Percentiles rank a stretch among this genome's conserved stretches.
These are phyloP conservation scores for Kazachstania taianensis DNA, from an alignment of 805 yeast species.

Conservation along the genomic window DNA sequence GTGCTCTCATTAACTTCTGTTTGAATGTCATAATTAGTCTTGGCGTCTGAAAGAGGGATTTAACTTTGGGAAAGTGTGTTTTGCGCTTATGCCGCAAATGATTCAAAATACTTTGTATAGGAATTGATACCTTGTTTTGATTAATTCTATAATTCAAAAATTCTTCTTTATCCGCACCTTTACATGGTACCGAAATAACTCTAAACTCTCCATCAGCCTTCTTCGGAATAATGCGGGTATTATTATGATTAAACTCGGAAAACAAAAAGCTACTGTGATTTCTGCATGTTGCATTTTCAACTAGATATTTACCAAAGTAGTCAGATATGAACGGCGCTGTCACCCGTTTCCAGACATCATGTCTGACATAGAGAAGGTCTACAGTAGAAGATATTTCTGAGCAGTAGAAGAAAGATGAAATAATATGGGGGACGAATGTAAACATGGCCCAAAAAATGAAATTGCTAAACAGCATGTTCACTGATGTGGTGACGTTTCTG, in stretches of 20 bases:
- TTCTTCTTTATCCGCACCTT: constrained; percentile 29
- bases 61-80: constrained; percentile 27
- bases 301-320: constrained; percentile 35
- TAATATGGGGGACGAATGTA: constrained; percentile 35
- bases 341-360: constrained; percentile 43
- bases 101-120: constrained; percentile 33
- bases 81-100: constrained; percentile 25
- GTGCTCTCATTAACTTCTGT: constrained; percentile 9
- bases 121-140: constrained; percentile 33
- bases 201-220: constrained; percentile 40
- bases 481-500: not conserved
- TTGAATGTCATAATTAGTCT: constrained; percentile 32
- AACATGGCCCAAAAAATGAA: constrained; percentile 51
- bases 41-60: constrained; percentile 40
- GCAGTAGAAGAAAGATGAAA: constrained; percentile 53
- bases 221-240: constrained; percentile 50
- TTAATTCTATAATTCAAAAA: constrained; percentile 28
- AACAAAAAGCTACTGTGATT: constrained; percentile 16
- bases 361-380: constrained; percentile 43
- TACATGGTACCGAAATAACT: constrained; percentile 46
- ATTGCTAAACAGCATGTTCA: not conserved
- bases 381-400: constrained; percentile 43
- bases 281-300: constrained; percentile 10
- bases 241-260: constrained; percentile 30
- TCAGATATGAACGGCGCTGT: constrained; percentile 33